Evolutionary conservation across 345 rosid genomes (phyloP), one percentile per base, ranked within the genome.

Genomic region (Brassica carinata): DNA sequence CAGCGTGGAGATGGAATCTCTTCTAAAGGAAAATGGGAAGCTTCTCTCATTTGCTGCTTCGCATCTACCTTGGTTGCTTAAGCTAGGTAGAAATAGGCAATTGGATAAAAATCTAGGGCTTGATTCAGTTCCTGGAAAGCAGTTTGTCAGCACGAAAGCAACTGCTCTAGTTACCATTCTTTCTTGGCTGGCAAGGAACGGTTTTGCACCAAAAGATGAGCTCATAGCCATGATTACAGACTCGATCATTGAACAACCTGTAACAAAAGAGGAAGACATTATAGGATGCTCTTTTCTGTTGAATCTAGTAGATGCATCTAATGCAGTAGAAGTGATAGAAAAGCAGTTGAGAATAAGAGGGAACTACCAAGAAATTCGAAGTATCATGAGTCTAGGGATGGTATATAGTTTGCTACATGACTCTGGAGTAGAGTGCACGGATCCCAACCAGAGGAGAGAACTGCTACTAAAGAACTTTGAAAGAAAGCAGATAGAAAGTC

Each of bases 371-470:
- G 97, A 96, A 83, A 90, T 90, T 75, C 86, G 91, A 68, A 96
- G 94, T 83, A 93, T 96, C 77, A 92, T 93, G 97, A 92, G 90
- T 81, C 87, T 90, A 76, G 99, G 99, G 77, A 86, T 96, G 94
- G 89, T 79, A 18, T 93, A 89, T 85, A 90, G 99, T 77, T 84
- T 87, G 84, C 87, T 93, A 64, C 97, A 93, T 82, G 91, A 86
- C 82, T 85, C 77, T 84, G 98, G 88, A 77, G 87, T 90, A 79
- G 97, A 92, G 82, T 96, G 97, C 80, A 87, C 86, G 79, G 88
- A 83, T 75, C 91, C 96, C 66, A 78, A 80, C 75, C 85, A 84
- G 85, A 89, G 94, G 87, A 90, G 91, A 84, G 97, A 88, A 84
- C 85, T 93, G 79, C 89, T 96, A 11, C 67, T 64, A 71, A 84